These are phyloP conservation scores for Diplodia seriata DNA, from an alignment of 2,329 filamentous ascomycete genomes.

Conservation along the genomic window DNA sequence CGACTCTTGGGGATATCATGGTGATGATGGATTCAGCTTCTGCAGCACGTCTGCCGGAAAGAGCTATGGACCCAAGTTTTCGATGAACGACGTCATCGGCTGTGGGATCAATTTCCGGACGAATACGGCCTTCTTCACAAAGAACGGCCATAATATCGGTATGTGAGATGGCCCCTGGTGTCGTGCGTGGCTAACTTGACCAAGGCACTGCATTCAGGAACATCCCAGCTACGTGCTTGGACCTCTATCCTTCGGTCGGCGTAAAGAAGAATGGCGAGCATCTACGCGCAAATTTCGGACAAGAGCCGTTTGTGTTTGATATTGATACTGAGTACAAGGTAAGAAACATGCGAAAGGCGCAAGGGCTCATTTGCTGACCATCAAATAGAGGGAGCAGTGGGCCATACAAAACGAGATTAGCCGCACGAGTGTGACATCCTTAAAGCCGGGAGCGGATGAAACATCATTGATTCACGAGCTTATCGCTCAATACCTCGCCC, in stretches of 20 bases:
- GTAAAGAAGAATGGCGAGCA: conserved; percentile 70
- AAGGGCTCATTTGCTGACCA: conserved; percentile 27
- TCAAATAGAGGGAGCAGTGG: conserved; percentile 64
- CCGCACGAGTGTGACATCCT: conserved; percentile 60
- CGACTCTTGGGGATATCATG: conserved; percentile 71
- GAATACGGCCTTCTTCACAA: conserved; percentile 69
- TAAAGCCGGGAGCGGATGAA: conserved; percentile 73
- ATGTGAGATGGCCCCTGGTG: conserved; percentile 31
- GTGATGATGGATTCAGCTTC: conserved; percentile 70
- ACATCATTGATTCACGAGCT: conserved; percentile 81
- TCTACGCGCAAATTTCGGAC: conserved; percentile 67
- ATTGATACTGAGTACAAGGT: conserved; percentile 87
- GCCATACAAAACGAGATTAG: conserved; percentile 68
- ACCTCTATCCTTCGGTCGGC: conserved; percentile 72
- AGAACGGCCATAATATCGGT: conserved; percentile 67
- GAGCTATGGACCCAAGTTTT: conserved; percentile 66
- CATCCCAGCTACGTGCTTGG: conserved; percentile 56
- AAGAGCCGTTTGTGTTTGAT: conserved; percentile 83
- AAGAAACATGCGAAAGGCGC: conserved; percentile 59
- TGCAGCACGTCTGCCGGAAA: conserved; percentile 64
- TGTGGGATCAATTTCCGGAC: conserved; percentile 71
- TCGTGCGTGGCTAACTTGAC: conserved; percentile 23
- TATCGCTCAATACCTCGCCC: conserved; percentile 86
- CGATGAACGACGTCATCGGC: conserved; percentile 65
- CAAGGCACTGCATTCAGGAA: conserved; percentile 74